Evolutionary conservation across 345 rosid species (phyloP).

Genomic region (Gossypium australe): DNA sequence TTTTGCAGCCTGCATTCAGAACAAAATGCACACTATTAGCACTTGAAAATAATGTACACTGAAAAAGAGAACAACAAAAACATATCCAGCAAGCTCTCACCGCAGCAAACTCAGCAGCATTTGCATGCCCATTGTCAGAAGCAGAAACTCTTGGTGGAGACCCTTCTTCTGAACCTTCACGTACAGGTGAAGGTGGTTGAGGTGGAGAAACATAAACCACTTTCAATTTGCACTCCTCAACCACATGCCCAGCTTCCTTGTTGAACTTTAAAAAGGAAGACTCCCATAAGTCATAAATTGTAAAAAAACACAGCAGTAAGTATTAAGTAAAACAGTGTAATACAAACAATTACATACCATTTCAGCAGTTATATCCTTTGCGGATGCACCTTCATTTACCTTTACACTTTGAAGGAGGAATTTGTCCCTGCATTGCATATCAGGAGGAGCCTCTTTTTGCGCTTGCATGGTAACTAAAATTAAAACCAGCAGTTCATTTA

Average conservation of each 20-base stretch:
- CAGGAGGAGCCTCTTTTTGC: conserved; percentile 67
- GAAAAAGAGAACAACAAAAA: not conserved
- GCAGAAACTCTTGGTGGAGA: conserved; percentile 69
- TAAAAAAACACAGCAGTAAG: not conserved
- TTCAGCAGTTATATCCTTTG: conserved; percentile 64
- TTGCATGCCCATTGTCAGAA: conserved; percentile 54
- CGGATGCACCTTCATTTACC: conserved; percentile 35
- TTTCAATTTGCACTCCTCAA: conserved; percentile 71
- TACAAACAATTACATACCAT: conserved; percentile 35
- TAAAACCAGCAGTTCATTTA: conserved; percentile 5
- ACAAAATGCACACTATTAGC: conserved; percentile 15
- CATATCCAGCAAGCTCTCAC: conserved; percentile 31
- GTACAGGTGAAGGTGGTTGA: conserved; percentile 77
- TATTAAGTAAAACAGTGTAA: not conserved
- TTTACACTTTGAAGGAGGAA: conserved; percentile 81
- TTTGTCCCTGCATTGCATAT: conserved; percentile 79
- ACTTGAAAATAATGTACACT: not conserved
- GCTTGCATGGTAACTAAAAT: conserved; percentile 80
- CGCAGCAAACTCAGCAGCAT: conserved; percentile 40
- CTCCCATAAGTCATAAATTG: conserved; percentile 1
- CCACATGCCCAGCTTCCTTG: conserved; percentile 65
- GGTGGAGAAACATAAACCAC: conserved; percentile 71
- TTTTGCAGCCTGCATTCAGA: conserved; percentile 40
- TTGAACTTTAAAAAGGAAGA: conserved; percentile 41
- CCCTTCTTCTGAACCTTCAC: conserved; percentile 76